Evolutionary conservation across 1,139 yeast genomes (phyloP), one percentile per base, ranked within the genome.

Genomic region (Yamadazyma friedrichii): DNA sequence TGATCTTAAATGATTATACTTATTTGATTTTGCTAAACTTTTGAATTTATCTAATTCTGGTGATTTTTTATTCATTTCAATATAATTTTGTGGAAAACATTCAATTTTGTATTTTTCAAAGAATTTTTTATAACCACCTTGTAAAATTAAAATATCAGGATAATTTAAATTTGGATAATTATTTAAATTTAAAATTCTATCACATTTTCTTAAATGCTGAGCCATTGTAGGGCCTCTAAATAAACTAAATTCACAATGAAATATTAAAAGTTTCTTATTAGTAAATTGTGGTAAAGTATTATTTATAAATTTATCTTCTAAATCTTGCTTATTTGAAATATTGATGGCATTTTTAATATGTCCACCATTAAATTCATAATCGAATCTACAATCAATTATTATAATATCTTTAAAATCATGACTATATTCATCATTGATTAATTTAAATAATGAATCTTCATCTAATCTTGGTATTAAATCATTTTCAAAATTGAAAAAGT

Each of bases 221-320:
- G 98, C 98, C 85, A 93, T 81, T 38, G 86, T 71, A 3, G 98
- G 98, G 9, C 98, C 96, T 45, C 98, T 75, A 59, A 85, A 88
- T 2, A 95, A 80, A 38, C 95, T 84, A 59, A 88, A 91, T 62
- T 93, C 98, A 64, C 98, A 93, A 62, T 93, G 98, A 66, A 93
- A 91, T 11, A 94, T 74, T 15, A 91, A 62, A 42, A 93, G 64
- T 15, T 65, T 61, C 38, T 74, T 65, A 41, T 61, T 58, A 20
- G 26, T 32, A 6, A 22, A 29, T 16, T 34, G 30, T 9, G 29
- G 25, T 35, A 25, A 6, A 15, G 6, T 36, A 24, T 46, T 41
- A 26, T 52, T 43, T 59, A 67, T 51, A 43, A 81, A 74, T 36
- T 49, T 59, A 27, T 72, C 64, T 54, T 86, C 93, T 38, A 93